Base-by-base conservation (phyloP, 441 rosid species). In the Daphne laureola region DNA sequence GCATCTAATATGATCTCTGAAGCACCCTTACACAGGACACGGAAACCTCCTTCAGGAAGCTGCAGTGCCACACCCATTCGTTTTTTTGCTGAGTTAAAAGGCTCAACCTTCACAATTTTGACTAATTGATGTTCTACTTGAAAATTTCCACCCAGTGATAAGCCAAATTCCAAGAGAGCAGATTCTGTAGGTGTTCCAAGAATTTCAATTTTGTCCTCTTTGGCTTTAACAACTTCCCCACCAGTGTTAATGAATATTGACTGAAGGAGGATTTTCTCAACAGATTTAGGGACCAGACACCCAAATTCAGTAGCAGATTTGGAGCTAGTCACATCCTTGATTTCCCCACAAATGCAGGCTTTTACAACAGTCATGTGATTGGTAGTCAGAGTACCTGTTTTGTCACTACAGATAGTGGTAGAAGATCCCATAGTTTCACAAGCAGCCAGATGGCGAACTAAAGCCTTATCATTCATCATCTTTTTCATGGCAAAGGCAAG, bases 141-240 rank as follows among this genome's bases (percentile, higher is more conserved):
- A 64, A 78, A 85, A 55, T 67, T 43, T 41, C 79, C 79, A 56
- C 82, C 82, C 31, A 82, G 77, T 49, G 53, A 66, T 67, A 82
- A 54, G 16, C 87, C 93, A 47, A 82, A 70, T 57, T 82, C 89
- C 51, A 85, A 64, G 61, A 85, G 58, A 40, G 93, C 93, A 69
- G 83, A 62, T 65, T 85, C 89, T 15, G 89, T 85, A 48, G 93
- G 89, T 47, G 83, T 76, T 52, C 94, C 94, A n/a, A 85, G 68
- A 56, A 85, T 80, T 74, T 82, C 85, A 46, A 49, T 57, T 63
- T 72, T 71, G 43, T 61, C 59, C 15, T 61, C 76, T 65, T 72
- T 47, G 16, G 44, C 58, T 4, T 25, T 54, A 40, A 80, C 87
- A 53, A 85, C 69, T 64, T 82, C 94, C 53, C 94, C 94, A 23